A percentile compares a stretch with the other conserved stretches of the same genome.
Evolutionary conservation across 2,329 filamentous ascomycete species (phyloP).

Genomic region (Atkinsonella texensis): DNA sequence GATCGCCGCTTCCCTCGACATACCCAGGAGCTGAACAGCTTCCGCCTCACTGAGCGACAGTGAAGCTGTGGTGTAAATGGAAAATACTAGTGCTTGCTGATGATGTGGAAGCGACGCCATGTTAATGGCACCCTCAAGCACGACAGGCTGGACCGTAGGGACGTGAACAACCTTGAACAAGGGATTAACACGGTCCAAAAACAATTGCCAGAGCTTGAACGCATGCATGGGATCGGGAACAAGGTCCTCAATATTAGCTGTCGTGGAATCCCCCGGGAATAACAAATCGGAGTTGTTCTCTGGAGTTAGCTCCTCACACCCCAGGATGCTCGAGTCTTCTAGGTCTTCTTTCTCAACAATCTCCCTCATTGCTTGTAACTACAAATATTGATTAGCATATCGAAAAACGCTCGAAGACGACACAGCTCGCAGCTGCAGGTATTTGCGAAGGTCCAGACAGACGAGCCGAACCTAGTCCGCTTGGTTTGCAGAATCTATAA

Average conservation of each 20-base stretch:
- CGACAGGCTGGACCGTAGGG: slow-evolving; percentile 52
- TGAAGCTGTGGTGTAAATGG: slow-evolving; percentile 52
- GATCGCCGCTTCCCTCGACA: slow-evolving; percentile 36
- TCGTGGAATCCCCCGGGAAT: slow-evolving; percentile 28
- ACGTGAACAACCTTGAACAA: slow-evolving; percentile 61
- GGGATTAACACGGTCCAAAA: slow-evolving; percentile 63
- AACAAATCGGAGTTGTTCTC: slow-evolving; percentile 42
- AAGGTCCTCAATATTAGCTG: slow-evolving; percentile 33
- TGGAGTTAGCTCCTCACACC: slow-evolving; percentile 36
- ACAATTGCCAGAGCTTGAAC: slow-evolving; percentile 63
- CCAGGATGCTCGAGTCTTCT: slow-evolving; percentile 36
- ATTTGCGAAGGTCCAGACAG: not conserved
- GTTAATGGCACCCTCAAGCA: slow-evolving; percentile 50
- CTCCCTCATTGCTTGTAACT: slow-evolving; percentile 47
- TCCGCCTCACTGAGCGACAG: slow-evolving; percentile 44
- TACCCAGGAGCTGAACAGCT: slow-evolving; percentile 39
- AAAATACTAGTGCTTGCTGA: slow-evolving; percentile 49
- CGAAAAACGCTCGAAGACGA: not conserved
- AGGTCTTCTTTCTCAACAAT: slow-evolving; percentile 39
- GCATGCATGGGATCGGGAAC: slow-evolving; percentile 56
- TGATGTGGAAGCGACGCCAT: slow-evolving; percentile 42
- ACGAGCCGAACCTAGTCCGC: not conserved
- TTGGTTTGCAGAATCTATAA: not conserved
- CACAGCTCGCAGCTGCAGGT: not conserved
- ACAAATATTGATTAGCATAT: slow-evolving; percentile 8